These are phyloP conservation scores for Cynara cardunculus DNA, from an alignment of 129 eudicot genomes.

Conservation along the genomic window DNA sequence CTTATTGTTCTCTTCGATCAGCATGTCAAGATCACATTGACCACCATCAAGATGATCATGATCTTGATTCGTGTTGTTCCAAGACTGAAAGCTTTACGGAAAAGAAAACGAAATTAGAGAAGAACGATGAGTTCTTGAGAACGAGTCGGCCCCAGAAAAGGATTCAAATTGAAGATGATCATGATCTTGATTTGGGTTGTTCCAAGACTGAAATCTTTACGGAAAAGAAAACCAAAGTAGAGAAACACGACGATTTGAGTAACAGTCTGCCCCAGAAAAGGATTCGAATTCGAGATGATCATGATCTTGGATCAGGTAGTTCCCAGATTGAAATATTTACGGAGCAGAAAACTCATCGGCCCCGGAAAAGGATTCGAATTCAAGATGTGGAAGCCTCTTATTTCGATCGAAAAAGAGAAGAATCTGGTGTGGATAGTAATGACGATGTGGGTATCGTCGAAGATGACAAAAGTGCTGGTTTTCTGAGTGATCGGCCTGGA, in stretches of 20 bases:
- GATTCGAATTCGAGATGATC: too few relatives aligned
- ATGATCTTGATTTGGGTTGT: not conserved
- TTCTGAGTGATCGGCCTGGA: not conserved
- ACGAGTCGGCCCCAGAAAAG: slow-evolving; percentile 11
- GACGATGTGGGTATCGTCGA: not conserved
- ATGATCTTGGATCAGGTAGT: too few relatives aligned
- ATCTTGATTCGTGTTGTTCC: not conserved
- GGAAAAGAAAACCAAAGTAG: not conserved
- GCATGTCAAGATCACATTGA: slow-evolving; percentile 17
- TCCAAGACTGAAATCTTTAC: not conserved
- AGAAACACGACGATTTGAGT: not conserved
- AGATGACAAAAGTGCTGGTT: not conserved
- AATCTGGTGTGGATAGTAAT: not conserved
- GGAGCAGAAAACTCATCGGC: not conserved
- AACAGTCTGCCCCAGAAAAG: not conserved
- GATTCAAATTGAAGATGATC: slow-evolving; percentile 19
- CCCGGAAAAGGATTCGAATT: not conserved
- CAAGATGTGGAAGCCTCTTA: not conserved
- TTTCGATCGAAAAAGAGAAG: not conserved
- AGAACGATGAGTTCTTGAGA: not conserved
- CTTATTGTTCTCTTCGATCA: slow-evolving; percentile 7
- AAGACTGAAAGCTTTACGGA: not conserved
- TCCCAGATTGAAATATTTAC: not conserved
- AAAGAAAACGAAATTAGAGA: not conserved
- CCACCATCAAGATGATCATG: not conserved